Base-by-base conservation (phyloP, 208 protist genomes). In the Naegleria lovaniensis region DNA sequence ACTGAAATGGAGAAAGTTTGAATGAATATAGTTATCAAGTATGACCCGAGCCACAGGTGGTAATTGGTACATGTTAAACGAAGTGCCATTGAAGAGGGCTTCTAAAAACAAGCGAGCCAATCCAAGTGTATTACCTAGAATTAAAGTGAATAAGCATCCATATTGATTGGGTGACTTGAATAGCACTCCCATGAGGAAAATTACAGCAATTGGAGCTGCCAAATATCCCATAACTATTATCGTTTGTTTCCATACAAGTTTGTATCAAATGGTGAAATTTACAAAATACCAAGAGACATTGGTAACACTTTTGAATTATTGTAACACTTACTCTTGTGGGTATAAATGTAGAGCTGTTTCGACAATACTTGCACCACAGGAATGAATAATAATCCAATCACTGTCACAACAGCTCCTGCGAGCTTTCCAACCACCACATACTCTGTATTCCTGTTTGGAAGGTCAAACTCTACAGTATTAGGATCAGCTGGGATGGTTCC, bases 261-360 rank as follows among this genome's bases (percentile, higher is more conserved):
- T n/a, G n/a, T n/a, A n/a, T n/a, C n/a, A n/a, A n/a, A n/a, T n/a
- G n/a, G n/a, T n/a, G n/a, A n/a, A n/a, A n/a, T n/a, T n/a, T n/a
- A n/a, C n/a, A n/a, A n/a, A n/a, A n/a, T n/a, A n/a, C n/a, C n/a
- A n/a, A n/a, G n/a, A n/a, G n/a, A n/a, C n/a, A n/a, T n/a, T n/a
- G n/a, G n/a, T n/a, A n/a, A n/a, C n/a, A n/a, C n/a, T n/a, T n/a
- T n/a, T n/a, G n/a, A n/a, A n/a, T n/a, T n/a, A 48, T 9, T 48
- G 43, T 48, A 9, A 7, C 7, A 48, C 43, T 48, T 48, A 48
- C 43, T 48, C 43, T 89, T 89, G 19, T 89, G 85, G 5, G 48
- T 89, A 9, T 89, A 89, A 38, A 89, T 67, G n/a, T 67, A 89
- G 16, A 89, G n/a, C 22, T 89, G 48, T 67, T 89, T 16, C 15